Evolutionary conservation across 441 rosid genomes (phyloP).

Genomic region (Euphorbia corollata): DNA sequence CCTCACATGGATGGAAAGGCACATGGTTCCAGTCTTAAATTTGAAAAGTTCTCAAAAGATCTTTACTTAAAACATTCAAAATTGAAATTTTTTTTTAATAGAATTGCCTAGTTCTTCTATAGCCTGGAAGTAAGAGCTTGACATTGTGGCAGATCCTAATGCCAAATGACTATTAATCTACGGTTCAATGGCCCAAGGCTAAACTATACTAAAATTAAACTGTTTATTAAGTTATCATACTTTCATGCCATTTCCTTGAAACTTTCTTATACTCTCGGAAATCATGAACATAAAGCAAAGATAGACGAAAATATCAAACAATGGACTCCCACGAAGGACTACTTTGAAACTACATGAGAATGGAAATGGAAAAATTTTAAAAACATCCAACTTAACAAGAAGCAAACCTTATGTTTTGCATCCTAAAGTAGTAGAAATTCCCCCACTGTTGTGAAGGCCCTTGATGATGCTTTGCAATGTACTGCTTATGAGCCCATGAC

Average conservation of each 20-base stretch:
- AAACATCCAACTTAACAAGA: conserved; percentile 1
- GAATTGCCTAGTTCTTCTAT: too few relatives aligned
- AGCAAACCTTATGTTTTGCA: conserved; percentile 83
- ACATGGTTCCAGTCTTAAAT: neutral
- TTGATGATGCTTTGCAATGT: conserved; percentile 80
- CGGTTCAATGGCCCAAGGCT: neutral
- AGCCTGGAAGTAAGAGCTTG: too few relatives aligned
- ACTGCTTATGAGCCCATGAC: conserved; percentile 99
- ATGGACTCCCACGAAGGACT: too few relatives aligned
- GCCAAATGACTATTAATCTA: neutral
- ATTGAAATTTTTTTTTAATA: too few relatives aligned
- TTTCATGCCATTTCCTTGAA: neutral
- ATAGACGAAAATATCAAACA: neutral
- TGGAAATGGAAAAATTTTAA: neutral
- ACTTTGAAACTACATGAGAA: neutral
- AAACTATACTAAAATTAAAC: neutral
- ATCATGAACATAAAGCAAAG: neutral
- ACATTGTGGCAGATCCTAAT: neutral
- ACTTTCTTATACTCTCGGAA: neutral
- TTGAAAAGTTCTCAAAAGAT: neutral
- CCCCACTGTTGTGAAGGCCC: conserved; percentile 94
- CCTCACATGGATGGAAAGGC: too few relatives aligned
- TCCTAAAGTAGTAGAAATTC: conserved; percentile 87
- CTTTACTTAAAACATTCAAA: neutral
- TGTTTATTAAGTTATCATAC: neutral